Base-by-base conservation (phyloP, 1,284 basidiomycete species). In the Papiliotrema laurentii region DNA sequence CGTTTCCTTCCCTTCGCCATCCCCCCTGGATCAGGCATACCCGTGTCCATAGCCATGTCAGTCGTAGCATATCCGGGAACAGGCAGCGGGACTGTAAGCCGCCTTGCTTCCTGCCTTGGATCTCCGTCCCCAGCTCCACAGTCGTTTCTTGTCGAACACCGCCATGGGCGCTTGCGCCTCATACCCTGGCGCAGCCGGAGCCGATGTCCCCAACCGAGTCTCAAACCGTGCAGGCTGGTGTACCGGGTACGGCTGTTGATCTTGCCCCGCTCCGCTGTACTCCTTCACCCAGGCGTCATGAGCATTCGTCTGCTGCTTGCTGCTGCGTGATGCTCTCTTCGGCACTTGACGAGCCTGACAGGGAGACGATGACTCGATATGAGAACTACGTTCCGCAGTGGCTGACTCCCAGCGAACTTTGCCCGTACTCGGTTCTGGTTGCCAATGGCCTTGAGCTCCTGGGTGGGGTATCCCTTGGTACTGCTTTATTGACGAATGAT, bases 241-340 rank as follows among this genome's bases (percentile, higher is more conserved):
- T n/a, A 10, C 30, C 5, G 44, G 44, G 7, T 45, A 45, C 24
- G 30, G 44, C 24, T 45, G 44, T 45, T 45, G 44, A 26, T 45
- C 44, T 16, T 45, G 34, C 4, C 44, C 44, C n/a, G 35, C n/a
- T 11, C 44, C 44, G 4, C 18, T 16, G 24, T 37, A 45, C n/a
- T 27, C 9, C 21, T 30, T 11, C 25, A 38, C 9, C 44, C 44
- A 45, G 11, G 30, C 34, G 14, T 45, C 26, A 26, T 45, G 44
- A 13, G 13, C 13, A n/a, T 33, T 18, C 11, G 11, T 11, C 5
- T 14, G 34, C 11, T 18, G n/a, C n/a, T n/a, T n/a, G n/a, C n/a
- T n/a, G n/a, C n/a, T n/a, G n/a, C n/a, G n/a, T n/a, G n/a, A n/a
- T n/a, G n/a, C n/a, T n/a, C n/a, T n/a, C n/a, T n/a, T n/a, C n/a